These are phyloP conservation scores for Cadophora sp. DNA, from an alignment of 2,329 filamentous ascomycete genomes.

Conservation along the genomic window DNA sequence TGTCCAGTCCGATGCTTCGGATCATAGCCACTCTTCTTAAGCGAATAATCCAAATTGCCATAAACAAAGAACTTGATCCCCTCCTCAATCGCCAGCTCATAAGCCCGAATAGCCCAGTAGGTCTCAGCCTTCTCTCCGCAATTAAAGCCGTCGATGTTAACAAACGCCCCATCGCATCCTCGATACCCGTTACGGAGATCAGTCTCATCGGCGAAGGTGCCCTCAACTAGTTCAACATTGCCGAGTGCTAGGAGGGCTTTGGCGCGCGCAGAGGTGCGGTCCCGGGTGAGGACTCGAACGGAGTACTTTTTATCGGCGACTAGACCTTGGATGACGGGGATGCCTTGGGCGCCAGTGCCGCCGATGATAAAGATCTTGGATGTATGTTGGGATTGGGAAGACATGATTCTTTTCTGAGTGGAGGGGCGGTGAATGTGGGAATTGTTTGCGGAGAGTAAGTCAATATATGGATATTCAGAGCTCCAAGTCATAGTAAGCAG, in stretches of 20 bases:
- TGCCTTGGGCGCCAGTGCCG: constrained; percentile 59
- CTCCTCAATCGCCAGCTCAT: constrained; percentile 52
- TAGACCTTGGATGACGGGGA: constrained; percentile 54
- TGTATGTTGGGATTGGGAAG: constrained; percentile 14
- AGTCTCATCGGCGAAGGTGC: constrained; percentile 55
- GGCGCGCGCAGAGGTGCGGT: constrained; percentile 51
- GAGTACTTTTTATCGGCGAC: constrained; percentile 52
- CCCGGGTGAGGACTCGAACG: constrained; percentile 56
- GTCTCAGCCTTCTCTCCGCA: constrained; percentile 59
- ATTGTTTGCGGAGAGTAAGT: too few species aligned
- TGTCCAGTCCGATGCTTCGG: constrained; percentile 55
- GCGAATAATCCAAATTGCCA: constrained; percentile 57
- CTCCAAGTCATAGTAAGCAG: too few species aligned
- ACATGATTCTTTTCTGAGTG: neutral
- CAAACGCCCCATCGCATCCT: constrained; percentile 56
- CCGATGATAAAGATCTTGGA: constrained; percentile 52
- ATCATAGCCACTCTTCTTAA: constrained; percentile 56
- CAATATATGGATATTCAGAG: too few species aligned
- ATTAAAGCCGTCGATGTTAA: constrained; percentile 63
- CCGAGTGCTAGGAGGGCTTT: constrained; percentile 51
- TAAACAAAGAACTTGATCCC: constrained; percentile 54
- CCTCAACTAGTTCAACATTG: constrained; percentile 55
- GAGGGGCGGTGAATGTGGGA: too few species aligned
- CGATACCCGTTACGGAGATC: constrained; percentile 53
- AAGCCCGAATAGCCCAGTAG: constrained; percentile 54